Percentiles rank a stretch among this genome's conserved stretches.
Evolutionary conservation across 1,284 basidiomycete genomes (phyloP).

Genomic region (Naganishia sp.): DNA sequence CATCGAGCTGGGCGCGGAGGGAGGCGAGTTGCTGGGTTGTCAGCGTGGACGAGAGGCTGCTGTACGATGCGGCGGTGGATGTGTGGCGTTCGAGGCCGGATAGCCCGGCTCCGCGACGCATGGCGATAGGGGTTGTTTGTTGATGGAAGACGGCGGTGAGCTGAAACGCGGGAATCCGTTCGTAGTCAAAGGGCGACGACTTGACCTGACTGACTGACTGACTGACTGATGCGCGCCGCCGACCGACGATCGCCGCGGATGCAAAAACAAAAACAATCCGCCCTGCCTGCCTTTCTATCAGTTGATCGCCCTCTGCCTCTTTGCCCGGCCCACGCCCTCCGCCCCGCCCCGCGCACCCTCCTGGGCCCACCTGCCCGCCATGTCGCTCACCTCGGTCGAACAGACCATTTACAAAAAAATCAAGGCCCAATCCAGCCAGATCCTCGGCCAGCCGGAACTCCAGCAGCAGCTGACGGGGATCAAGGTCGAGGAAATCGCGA

Average conservation of each 20-base stretch:
- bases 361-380: not conserved
- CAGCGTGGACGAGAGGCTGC: slow-evolving; percentile 74
- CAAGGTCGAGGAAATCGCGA: slow-evolving; percentile 15
- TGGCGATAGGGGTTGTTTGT: slow-evolving; percentile 34
- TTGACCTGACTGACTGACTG: not conserved
- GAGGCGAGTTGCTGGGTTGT: slow-evolving; percentile 73
- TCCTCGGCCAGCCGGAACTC: slow-evolving; percentile 18
- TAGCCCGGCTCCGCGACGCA: slow-evolving; percentile 58
- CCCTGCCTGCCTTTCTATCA: not conserved
- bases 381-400: slow-evolving; percentile 24
- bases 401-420: slow-evolving; percentile 24
- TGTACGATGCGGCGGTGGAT: slow-evolving; percentile 61
- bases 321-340: not conserved
- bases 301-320: not conserved
- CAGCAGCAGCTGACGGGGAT: slow-evolving; percentile 1
- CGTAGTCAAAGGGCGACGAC: too few relatives aligned
- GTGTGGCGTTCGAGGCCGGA: slow-evolving; percentile 56
- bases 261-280: slow-evolving; percentile 1
- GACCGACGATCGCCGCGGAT: not conserved
- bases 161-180: not conserved
- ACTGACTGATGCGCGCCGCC: not conserved
- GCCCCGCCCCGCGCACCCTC: not conserved
- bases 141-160: not conserved
- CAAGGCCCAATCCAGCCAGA: slow-evolving; percentile 16
- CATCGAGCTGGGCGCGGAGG: slow-evolving; percentile 76